Evolutionary conservation across 2,329 filamentous ascomycete species (phyloP).

Genomic region (Curvularia lunata): DNA sequence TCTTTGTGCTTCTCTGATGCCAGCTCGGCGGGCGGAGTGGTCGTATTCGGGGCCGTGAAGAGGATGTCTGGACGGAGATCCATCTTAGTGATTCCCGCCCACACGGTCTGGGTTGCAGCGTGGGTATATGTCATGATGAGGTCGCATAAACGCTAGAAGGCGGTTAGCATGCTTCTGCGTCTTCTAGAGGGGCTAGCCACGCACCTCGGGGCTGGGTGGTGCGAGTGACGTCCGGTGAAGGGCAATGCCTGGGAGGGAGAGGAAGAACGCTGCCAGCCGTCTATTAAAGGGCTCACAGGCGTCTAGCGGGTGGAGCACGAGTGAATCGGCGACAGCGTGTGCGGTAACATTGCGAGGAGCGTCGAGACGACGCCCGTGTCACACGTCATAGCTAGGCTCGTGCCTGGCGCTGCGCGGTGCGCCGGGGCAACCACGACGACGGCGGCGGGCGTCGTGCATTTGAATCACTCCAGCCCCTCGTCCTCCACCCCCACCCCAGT

Average conservation of each 20-base stretch:
- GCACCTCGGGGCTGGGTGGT: conserved; percentile 14
- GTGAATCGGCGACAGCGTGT: conserved; percentile 7
- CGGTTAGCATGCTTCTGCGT: conserved; percentile 16
- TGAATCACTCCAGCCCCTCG: background rate
- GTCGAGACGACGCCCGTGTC: conserved; percentile 4
- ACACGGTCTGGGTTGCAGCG: conserved; percentile 38
- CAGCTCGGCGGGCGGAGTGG: conserved; percentile 42
- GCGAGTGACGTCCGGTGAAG: background rate
- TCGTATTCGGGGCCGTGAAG: conserved; percentile 30
- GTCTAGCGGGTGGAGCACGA: conserved; percentile 11
- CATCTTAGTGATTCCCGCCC: conserved; percentile 40
- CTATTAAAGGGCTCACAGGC: conserved; percentile 2
- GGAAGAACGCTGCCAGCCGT: background rate
- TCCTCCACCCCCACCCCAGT: background rate
- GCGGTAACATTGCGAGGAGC: conserved; percentile 8
- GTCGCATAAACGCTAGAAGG: conserved; percentile 27
- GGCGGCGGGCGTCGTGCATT: conserved; percentile 10
- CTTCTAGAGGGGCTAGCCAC: conserved; percentile 13
- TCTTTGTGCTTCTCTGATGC: conserved; percentile 31
- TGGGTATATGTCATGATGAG: conserved; percentile 36
- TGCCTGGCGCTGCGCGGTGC: conserved; percentile 6
- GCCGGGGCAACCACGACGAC: conserved; percentile 12
- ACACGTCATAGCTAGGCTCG: conserved; percentile 21
- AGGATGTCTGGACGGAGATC: conserved; percentile 36
- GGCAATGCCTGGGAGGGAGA: background rate